A percentile compares a stretch with the other conserved stretches of the same genome.
phyloP scores from a whole-genome alignment of 352 stramenopile species.

The Phytophthora citricola region DNA sequence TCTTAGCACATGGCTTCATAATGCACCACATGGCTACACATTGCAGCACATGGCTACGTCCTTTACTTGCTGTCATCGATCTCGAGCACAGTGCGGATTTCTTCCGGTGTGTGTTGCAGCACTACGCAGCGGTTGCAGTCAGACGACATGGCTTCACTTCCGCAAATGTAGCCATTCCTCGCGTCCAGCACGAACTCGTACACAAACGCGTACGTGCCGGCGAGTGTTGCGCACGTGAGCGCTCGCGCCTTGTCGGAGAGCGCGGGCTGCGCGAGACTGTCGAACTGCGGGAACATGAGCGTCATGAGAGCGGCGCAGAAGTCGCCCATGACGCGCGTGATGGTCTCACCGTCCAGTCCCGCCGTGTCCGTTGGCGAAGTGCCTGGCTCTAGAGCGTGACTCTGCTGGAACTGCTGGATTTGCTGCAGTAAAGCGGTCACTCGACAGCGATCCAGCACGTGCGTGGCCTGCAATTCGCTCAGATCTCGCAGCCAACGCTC shows the following conservation, averaged over 20 bases:
- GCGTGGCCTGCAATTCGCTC: constrained; percentile 54
- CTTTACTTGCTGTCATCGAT: constrained; percentile 48
- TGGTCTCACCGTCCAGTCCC: constrained; percentile 53
- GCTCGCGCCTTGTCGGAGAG: constrained; percentile 52
- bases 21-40: constrained; percentile 12
- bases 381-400: constrained; percentile 13
- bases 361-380: constrained; percentile 19
- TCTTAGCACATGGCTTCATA: constrained; percentile 4
- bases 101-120: constrained; percentile 63
- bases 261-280: constrained; percentile 57
- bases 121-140: constrained; percentile 34
- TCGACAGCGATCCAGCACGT: constrained; percentile 54
- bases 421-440: constrained; percentile 46
- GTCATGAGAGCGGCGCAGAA: constrained; percentile 58
- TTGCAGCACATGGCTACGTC: too few relatives aligned
- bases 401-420: constrained; percentile 51
- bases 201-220: constrained; percentile 54
- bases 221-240: constrained; percentile 47
- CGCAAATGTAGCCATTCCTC: constrained; percentile 47
- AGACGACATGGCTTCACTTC: constrained; percentile 21
- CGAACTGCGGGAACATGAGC: constrained; percentile 60
- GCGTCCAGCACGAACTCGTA: constrained; percentile 67
- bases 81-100: constrained; percentile 71
- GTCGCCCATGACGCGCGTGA: constrained; percentile 61
- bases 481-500: constrained; percentile 44